Base-by-base conservation (phyloP, 2,329 filamentous ascomycete species). In the Sporothrix inflata region DNA sequence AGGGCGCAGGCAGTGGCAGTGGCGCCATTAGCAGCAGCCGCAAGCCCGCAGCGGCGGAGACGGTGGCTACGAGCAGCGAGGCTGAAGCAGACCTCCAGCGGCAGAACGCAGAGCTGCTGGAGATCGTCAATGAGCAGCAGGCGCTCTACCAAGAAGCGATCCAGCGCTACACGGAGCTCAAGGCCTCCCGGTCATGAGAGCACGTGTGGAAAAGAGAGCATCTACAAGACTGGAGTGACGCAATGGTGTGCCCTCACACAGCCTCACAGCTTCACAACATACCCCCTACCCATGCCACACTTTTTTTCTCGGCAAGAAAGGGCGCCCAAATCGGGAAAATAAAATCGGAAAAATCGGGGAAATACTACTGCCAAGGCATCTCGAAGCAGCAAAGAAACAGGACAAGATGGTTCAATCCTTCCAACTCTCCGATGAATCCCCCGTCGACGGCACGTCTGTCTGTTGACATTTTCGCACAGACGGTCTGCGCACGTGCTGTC, bases 21-120 rank as follows among this genome's bases (percentile, higher is more conserved):
- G 65, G 65, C 51, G 65, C 65, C 19, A 67, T 67, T 8, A 67
- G 65, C 65, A 67, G 65, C 65, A 67, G 19, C 45, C 27, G 21
- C 40, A 67, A 67, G 45, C 24, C 27, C 3, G 27, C 45, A 38
- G 14, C 49, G 12, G 53, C 40, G 45, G 51, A 55, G 60, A 55
- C 11, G 14, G 27, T 24, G 21, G n/a, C 21, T 7, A 34, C 81
- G 3, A 73, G 69, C 3, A 72, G 75, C 34, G 72, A 77, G 60
- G 78, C 79, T 71, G 78, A 84, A 73, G 76, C 81, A 67, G 79
- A 83, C 74, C 72, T 79, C 40, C 76, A 77, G 69, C 78, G 75
- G 42, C 77, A 82, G 57, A 83, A 81, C 45, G 79, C 82, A 14
- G 81, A 83, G 76, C 77, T 83, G 65, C 79, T 79, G 77, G 79